phyloP scores from a whole-genome alignment of 2,329 filamentous ascomycete species.

The Albophoma yamanashiensis region DNA sequence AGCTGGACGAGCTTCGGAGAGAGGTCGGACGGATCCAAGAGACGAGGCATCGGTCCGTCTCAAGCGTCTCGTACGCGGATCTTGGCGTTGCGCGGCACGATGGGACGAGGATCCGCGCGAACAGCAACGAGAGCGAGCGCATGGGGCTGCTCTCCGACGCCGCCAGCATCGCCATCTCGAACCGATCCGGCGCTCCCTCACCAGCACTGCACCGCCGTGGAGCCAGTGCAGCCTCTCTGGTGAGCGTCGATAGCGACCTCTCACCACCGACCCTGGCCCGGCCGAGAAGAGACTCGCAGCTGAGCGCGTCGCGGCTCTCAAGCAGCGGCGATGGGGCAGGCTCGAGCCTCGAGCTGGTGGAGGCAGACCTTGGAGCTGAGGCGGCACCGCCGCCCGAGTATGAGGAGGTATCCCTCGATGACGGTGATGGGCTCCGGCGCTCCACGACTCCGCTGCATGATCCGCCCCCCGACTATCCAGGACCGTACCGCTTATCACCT shows the following conservation, averaged over 20 bases:
- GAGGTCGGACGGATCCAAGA: conserved; percentile 46
- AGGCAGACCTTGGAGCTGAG: conserved; percentile 36
- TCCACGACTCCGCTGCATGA: conserved; percentile 32
- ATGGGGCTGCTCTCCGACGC: conserved; percentile 62
- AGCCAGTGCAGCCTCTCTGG: conserved; percentile 40
- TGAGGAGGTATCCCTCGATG: conserved; percentile 35
- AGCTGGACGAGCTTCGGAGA: conserved; percentile 48
- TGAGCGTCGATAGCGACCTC: conserved; percentile 41
- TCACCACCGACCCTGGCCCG: conserved; percentile 25
- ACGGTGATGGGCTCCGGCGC: conserved; percentile 26
- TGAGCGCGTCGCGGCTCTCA: conserved; percentile 26
- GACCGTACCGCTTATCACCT: conserved; percentile 20
- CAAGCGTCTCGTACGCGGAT: conserved; percentile 66
- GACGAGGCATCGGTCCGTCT: conserved; percentile 55
- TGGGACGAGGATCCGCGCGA: conserved; percentile 63
- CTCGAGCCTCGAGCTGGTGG: conserved; percentile 41
- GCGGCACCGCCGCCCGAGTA: conserved; percentile 45
- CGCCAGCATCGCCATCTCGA: conserved; percentile 45
- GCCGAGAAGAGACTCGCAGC: conserved; percentile 31
- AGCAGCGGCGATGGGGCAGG: conserved; percentile 27
- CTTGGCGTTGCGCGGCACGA: conserved; percentile 69
- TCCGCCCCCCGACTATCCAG: conserved; percentile 41
- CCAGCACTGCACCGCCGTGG: conserved; percentile 29
- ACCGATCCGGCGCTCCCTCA: conserved; percentile 21
- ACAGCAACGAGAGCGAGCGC: conserved; percentile 62